These are phyloP conservation scores for Pecoramyces ruminantium DNA, from an alignment of 192 early-diverging fungal genomes.

Conservation along the genomic window DNA sequence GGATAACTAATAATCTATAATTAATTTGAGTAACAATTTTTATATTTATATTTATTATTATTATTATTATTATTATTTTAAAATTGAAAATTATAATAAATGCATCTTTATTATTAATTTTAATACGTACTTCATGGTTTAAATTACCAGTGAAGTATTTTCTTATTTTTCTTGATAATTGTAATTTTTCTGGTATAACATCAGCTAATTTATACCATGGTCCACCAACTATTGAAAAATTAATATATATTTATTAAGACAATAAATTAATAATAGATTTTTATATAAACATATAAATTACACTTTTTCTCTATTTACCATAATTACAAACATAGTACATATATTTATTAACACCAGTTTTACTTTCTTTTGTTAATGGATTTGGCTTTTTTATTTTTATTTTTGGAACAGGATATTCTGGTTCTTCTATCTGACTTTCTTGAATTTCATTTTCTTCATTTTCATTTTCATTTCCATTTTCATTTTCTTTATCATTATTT, in stretches of 20 bases:
- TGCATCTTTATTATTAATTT: too few species aligned
- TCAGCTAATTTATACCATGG: slow-evolving; percentile 36
- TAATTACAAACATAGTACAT: slow-evolving; percentile 36
- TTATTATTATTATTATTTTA: too few species aligned
- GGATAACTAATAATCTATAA: slow-evolving; percentile 29
- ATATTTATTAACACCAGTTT: slow-evolving; percentile 35
- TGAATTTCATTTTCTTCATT: neutral
- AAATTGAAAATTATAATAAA: too few species aligned
- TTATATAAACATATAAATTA: too few species aligned
- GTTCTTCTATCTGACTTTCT: neutral
- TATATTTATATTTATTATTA: too few species aligned
- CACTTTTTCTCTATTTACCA: slow-evolving; percentile 12
- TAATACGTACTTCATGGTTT: slow-evolving; percentile 24
- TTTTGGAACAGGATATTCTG: slow-evolving; percentile 8
- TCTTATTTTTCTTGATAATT: slow-evolving; percentile 21
- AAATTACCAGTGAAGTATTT: slow-evolving; percentile 39
- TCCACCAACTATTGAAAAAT: slow-evolving; percentile 15
- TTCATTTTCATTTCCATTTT: neutral
- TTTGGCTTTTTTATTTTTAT: slow-evolving; percentile 13
- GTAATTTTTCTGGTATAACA: slow-evolving; percentile 33
- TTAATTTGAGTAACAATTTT: too few species aligned
- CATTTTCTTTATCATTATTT: slow-evolving; percentile 3
- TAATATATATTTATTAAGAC: too few species aligned
- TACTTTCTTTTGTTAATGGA: slow-evolving; percentile 17
- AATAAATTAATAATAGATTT: too few species aligned